Evolutionary conservation across 345 rosid species (phyloP).

Genomic region (Acer campestre): DNA sequence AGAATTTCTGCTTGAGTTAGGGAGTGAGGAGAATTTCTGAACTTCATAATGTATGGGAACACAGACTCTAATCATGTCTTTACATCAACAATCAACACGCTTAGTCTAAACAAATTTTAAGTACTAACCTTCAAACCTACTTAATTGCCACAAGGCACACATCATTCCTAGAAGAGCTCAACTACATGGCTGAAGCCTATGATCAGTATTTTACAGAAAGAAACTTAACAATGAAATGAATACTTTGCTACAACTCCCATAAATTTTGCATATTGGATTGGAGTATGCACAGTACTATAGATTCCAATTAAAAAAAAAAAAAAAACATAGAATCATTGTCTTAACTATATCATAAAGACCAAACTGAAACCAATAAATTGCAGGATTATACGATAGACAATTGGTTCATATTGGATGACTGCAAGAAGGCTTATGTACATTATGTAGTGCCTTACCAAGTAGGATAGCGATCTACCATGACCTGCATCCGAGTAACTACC

Average conservation of each 20-base stretch:
- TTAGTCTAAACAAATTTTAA: background rate
- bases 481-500: constrained; percentile 95
- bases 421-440: background rate
- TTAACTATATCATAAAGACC: background rate
- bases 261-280: background rate
- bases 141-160: background rate
- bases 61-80: background rate
- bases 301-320: background rate
- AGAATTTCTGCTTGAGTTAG: background rate
- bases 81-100: background rate
- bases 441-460: constrained; percentile 65
- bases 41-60: background rate
- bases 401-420: background rate
- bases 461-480: constrained; percentile 91
- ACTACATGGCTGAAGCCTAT: background rate
- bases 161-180: background rate
- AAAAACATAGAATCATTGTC: background rate
- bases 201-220: background rate
- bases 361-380: background rate
- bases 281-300: background rate
- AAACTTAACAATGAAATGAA: background rate
- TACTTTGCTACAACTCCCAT: background rate
- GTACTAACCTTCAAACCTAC: background rate
- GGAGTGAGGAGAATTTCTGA: background rate
- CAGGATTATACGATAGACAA: background rate